Conservation (phyloP, 139 green algal species). For the Chlorella sp. region DNA sequence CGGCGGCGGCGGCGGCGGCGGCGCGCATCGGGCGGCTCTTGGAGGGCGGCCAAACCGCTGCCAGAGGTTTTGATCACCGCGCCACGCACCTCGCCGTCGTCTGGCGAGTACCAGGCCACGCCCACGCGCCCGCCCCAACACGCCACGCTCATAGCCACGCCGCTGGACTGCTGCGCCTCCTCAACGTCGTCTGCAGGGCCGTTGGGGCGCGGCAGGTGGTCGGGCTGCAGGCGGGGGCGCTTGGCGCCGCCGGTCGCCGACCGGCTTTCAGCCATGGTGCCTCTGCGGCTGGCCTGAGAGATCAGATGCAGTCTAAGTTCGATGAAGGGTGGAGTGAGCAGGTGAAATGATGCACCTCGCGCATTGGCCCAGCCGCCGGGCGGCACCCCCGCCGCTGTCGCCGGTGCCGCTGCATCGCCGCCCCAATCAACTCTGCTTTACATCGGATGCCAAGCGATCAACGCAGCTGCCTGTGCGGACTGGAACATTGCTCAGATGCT, state of each 20-base stretch:
- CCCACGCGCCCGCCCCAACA: neutral
- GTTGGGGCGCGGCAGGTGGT: neutral
- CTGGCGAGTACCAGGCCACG: conserved; percentile 24
- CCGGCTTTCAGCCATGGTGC: neutral
- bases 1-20: neutral
- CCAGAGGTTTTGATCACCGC: too few relatives aligned
- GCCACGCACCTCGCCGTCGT: conserved; percentile 1
- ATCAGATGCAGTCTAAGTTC: too few relatives aligned
- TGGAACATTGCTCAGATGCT: too few relatives aligned
- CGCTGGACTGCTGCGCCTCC: neutral
- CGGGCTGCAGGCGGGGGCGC: neutral
- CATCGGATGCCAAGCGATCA: too few relatives aligned
- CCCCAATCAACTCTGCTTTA: too few relatives aligned
- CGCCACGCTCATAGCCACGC: conserved; percentile 29
- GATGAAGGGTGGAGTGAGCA: too few relatives aligned
- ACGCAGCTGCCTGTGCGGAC: too few relatives aligned
- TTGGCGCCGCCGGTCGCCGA: neutral
- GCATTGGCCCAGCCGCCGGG: too few relatives aligned
- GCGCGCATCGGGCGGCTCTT: neutral
- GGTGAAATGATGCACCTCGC: too few relatives aligned
- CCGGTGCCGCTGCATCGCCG: too few relatives aligned
- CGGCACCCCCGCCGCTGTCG: too few relatives aligned
- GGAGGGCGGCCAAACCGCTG: too few relatives aligned
- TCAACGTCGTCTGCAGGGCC: neutral
- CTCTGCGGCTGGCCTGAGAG: neutral